Evolutionary conservation across 1,139 yeast genomes (phyloP).

Genomic region (Casaregolazyma suthepensis): DNA sequence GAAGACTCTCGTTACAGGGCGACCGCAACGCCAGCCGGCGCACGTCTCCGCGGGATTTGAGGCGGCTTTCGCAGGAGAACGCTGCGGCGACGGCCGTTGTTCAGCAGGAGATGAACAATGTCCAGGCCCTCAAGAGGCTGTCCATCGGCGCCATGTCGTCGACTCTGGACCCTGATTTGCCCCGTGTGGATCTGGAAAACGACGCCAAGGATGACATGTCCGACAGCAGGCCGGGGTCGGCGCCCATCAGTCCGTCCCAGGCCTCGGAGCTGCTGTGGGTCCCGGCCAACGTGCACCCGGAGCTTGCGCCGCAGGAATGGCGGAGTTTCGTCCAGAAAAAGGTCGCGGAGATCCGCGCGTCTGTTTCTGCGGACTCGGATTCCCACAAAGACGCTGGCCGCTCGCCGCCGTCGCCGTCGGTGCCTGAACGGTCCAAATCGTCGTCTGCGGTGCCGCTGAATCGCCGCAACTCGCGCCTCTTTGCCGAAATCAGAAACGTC

Average conservation of each 20-base stretch:
- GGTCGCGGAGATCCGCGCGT: conserved; percentile 62
- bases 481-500: conserved; percentile 33
- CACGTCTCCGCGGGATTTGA: conserved; percentile 4
- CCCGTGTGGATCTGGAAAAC: conserved; percentile 17
- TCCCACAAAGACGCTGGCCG: not conserved
- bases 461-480: conserved; percentile 33
- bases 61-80: conserved; percentile 11
- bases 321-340: conserved; percentile 74
- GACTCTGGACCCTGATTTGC: conserved; percentile 43
- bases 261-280: conserved; percentile 62
- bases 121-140: conserved; percentile 42
- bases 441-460: conserved; percentile 13
- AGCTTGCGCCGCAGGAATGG: conserved; percentile 87
- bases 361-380: not conserved
- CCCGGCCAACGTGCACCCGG: conserved; percentile 91
- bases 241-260: conserved; percentile 23
- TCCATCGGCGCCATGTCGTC: conserved; percentile 39
- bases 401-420: not conserved
- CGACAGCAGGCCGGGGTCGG: not conserved
- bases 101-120: conserved; percentile 44
- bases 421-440: conserved; percentile 7
- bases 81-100: conserved; percentile 37
- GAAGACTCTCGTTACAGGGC: not conserved
- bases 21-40: not conserved
- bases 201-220: not conserved